A percentile compares a stretch with the other conserved stretches of the same genome.
These are phyloP conservation scores for Oldenlandia corymbosa DNA, from an alignment of 257 asterid genomes.

Conservation along the genomic window DNA sequence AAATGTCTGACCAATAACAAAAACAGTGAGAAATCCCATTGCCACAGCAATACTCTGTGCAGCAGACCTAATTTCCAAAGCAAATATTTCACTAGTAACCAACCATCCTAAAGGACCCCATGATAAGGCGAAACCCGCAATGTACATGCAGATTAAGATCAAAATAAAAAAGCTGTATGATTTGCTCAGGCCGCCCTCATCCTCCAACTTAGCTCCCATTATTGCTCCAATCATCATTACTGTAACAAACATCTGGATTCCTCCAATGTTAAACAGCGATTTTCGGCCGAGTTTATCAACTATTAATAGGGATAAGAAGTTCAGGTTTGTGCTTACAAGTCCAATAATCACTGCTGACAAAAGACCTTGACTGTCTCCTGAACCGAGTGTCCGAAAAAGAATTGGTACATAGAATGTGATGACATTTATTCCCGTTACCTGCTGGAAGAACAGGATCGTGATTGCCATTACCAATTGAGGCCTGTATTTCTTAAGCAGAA, in stretches of 20 bases:
- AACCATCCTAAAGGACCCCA: slow-evolving; percentile 80
- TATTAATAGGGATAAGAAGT: slow-evolving; percentile 30
- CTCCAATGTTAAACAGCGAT: slow-evolving; percentile 35
- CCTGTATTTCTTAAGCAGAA: slow-evolving; percentile 32
- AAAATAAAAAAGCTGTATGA: no score
- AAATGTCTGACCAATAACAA: neutral
- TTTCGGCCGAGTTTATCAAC: slow-evolving; percentile 57
- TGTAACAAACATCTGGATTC: slow-evolving; percentile 40
- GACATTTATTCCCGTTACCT: slow-evolving; percentile 63
- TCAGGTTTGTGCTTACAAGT: slow-evolving; percentile 31
- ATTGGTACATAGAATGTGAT: slow-evolving; percentile 56
- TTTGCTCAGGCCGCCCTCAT: slow-evolving; percentile 41
- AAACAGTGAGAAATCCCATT: no score
- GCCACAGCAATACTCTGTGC: neutral
- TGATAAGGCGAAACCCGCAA: slow-evolving; percentile 38
- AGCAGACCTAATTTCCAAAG: slow-evolving; percentile 34
- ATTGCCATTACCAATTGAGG: slow-evolving; percentile 66
- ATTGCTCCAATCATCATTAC: slow-evolving; percentile 44
- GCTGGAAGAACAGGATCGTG: slow-evolving; percentile 64
- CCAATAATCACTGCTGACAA: slow-evolving; percentile 53
- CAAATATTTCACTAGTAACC: slow-evolving; percentile 62
- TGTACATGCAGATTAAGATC: slow-evolving; percentile 32
- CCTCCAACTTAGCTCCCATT: slow-evolving; percentile 44
- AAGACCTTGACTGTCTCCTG: slow-evolving; percentile 57
- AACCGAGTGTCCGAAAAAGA: slow-evolving; percentile 54